phyloP scores from a whole-genome alignment of 331 rosid species.

The Malus hybrid region DNA sequence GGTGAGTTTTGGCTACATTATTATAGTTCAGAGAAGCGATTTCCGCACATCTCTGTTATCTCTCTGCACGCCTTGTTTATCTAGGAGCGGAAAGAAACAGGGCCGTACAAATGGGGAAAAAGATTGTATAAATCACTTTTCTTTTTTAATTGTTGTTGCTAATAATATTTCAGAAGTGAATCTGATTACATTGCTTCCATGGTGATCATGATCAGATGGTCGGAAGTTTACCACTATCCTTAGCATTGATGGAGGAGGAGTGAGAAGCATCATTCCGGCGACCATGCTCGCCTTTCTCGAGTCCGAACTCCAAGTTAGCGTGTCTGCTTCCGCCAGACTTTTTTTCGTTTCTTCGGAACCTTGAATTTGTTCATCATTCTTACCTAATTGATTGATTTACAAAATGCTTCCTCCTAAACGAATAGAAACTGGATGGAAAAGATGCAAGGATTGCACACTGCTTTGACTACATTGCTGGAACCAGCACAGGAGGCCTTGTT shows the following conservation, averaged over 20 bases:
- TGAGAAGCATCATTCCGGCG: conserved; percentile 13
- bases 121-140: no score
- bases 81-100: no score
- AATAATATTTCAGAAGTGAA: neutral
- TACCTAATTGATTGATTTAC: no score
- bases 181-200: no score
- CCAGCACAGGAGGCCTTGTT: conserved; percentile 12
- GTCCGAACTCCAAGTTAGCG: neutral
- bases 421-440: neutral
- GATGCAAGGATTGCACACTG: conserved; percentile 1
- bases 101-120: no score
- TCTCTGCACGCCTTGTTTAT: no score
- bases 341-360: neutral
- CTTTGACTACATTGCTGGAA: conserved; percentile 1
- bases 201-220: neutral
- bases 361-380: neutral
- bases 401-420: neutral
- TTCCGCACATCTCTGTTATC: no score
- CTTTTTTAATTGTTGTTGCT: neutral
- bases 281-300: neutral
- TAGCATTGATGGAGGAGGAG: conserved; percentile 18
- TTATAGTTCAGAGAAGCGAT: no score
- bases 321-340: neutral
- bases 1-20: neutral
- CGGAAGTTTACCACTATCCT: conserved; percentile 4